A percentile compares a stretch with the other conserved stretches of the same genome.
Conservation (phyloP, 2,329 filamentous ascomycete species). For the Hypocrella siamensis region DNA sequence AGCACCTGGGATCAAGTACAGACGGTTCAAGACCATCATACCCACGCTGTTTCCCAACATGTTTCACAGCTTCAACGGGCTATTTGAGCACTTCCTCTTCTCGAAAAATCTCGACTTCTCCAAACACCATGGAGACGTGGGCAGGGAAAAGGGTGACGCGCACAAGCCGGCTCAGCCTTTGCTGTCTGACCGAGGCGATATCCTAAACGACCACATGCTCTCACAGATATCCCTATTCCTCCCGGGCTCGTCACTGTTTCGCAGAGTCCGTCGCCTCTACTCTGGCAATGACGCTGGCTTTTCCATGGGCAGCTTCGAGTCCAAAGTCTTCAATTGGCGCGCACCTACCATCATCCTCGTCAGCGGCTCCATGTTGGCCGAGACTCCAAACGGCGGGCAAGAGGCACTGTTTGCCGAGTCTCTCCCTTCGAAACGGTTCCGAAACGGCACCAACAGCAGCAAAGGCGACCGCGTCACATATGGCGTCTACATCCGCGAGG, state of each 20-base stretch:
- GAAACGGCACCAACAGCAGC: conserved; percentile 32
- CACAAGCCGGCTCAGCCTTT: conserved; percentile 28
- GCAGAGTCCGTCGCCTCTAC: conserved; percentile 50
- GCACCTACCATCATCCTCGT: conserved; percentile 60
- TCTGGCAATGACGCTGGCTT: conserved; percentile 57
- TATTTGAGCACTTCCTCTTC: conserved; percentile 66
- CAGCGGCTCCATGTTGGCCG: conserved; percentile 43
- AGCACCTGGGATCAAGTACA: conserved; percentile 45
- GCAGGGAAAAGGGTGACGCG: neutral
- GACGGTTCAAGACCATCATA: conserved; percentile 43
- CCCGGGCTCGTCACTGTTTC: conserved; percentile 46
- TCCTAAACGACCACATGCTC: conserved; percentile 47
- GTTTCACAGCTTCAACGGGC: conserved; percentile 48
- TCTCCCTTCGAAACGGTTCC: conserved; percentile 46
- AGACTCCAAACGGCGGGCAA: conserved; percentile 30
- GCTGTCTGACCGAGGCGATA: conserved; percentile 36
- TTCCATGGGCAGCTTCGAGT: conserved; percentile 62
- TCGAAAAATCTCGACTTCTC: conserved; percentile 55
- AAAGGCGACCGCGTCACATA: conserved; percentile 42
- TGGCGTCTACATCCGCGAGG: conserved; percentile 49
- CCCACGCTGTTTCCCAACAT: conserved; percentile 47
- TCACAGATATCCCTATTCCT: conserved; percentile 63
- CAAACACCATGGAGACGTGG: conserved; percentile 23
- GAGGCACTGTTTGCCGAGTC: conserved; percentile 43
- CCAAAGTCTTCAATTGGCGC: conserved; percentile 62